Conservation (phyloP, 2,329 filamentous ascomycete species). For the Sporothrix humicola region DNA sequence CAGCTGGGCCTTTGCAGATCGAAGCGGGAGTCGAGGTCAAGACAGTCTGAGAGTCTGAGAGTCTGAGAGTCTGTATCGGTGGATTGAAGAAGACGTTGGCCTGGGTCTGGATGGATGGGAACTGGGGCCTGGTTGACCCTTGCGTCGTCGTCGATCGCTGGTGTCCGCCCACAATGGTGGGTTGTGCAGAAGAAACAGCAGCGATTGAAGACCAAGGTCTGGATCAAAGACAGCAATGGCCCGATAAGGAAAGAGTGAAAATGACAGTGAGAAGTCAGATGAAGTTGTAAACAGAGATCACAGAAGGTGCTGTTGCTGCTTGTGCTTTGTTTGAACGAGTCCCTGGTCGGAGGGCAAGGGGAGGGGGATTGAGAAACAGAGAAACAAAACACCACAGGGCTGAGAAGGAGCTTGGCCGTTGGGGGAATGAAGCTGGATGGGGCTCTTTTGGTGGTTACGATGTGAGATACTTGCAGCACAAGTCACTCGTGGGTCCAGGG, state of each 20-base stretch:
- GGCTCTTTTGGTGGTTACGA: slow-evolving; percentile 15
- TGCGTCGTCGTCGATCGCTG: slow-evolving; percentile 6
- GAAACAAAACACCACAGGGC: slow-evolving; percentile 32
- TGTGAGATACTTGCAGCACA: slow-evolving; percentile 35
- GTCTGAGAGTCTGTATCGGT: not conserved
- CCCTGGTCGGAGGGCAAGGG: not conserved
- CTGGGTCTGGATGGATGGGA: not conserved
- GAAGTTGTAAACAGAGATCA: too few species aligned
- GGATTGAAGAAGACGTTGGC: not conserved
- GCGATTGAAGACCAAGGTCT: not conserved
- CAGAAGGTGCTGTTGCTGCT: not conserved
- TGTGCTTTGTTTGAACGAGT: not conserved
- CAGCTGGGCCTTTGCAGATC: not conserved
- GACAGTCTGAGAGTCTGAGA: not conserved
- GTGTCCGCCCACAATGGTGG: not conserved
- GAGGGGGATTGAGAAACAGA: not conserved
- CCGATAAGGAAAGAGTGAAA: not conserved
- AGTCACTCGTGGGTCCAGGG: slow-evolving; percentile 35
- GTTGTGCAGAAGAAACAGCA: not conserved
- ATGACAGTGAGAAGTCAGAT: not conserved
- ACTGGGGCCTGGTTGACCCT: not conserved
- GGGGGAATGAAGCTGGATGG: slow-evolving; percentile 16
- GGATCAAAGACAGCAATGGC: not conserved
- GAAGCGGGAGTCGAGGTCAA: not conserved
- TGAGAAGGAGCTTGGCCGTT: slow-evolving; percentile 26